phyloP scores from a whole-genome alignment of 2,329 filamentous ascomycete species.

The Pseudocercospora crystallina region DNA sequence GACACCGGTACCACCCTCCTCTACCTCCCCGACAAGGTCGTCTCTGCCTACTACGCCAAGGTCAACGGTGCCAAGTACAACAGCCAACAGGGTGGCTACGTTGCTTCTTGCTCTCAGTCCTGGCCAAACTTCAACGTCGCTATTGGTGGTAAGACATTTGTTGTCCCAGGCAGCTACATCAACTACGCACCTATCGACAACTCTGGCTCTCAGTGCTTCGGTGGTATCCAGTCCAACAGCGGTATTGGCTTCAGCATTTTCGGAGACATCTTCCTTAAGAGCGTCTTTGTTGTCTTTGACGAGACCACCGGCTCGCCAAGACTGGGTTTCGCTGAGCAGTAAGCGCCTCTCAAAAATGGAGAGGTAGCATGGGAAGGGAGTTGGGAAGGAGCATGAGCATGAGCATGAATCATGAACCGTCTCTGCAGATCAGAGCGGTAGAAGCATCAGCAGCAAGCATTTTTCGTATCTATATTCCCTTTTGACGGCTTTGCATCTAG shows the following conservation, averaged over 20 bases:
- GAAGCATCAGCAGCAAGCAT: no score
- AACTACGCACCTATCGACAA: slow-evolving; percentile 51
- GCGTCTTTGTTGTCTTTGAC: slow-evolving; percentile 72
- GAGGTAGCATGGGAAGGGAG: background rate
- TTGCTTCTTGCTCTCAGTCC: slow-evolving; percentile 52
- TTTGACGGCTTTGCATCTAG: no score
- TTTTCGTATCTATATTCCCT: no score
- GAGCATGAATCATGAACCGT: background rate
- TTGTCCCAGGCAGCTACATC: slow-evolving; percentile 55
- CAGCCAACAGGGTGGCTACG: slow-evolving; percentile 53
- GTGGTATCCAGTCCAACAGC: slow-evolving; percentile 67
- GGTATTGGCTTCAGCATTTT: slow-evolving; percentile 67
- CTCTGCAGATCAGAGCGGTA: no score
- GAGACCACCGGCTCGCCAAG: slow-evolving; percentile 40
- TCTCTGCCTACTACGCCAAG: slow-evolving; percentile 60
- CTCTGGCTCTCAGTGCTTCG: slow-evolving; percentile 61
- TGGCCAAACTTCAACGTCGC: slow-evolving; percentile 56
- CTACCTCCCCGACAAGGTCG: slow-evolving; percentile 55
- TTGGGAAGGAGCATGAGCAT: background rate
- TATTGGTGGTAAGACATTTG: slow-evolving; percentile 52
- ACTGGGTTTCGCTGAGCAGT: slow-evolving; percentile 47
- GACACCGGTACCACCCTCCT: slow-evolving; percentile 72
- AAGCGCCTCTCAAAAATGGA: background rate
- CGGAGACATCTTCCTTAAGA: slow-evolving; percentile 73
- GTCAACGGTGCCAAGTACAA: slow-evolving; percentile 55